A percentile compares a stretch with the other conserved stretches of the same genome.
Conservation (phyloP, 768 basidiomycete genomes). For the Cyathus striatus region DNA sequence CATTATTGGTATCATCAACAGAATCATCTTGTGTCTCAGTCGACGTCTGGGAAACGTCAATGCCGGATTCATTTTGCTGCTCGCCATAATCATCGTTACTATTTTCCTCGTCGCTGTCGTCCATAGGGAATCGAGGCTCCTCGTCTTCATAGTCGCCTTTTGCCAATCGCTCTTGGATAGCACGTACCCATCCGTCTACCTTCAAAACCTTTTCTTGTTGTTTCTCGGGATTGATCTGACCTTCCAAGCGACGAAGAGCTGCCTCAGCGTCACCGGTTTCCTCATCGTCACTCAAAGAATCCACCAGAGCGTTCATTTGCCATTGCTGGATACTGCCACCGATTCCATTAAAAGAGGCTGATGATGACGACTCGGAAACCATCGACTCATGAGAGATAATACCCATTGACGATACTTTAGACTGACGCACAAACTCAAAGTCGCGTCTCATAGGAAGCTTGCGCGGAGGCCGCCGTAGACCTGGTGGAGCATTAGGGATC, state of each 20-base stretch:
- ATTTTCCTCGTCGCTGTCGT: conserved; percentile 24
- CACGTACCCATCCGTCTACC: conserved; percentile 79
- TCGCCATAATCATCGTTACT: conserved; percentile 14
- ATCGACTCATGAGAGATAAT: conserved; percentile 60
- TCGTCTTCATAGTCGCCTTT: conserved; percentile 62
- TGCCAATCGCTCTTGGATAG: conserved; percentile 61
- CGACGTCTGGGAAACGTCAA: conserved; percentile 1
- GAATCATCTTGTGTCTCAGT: conserved; percentile 7
- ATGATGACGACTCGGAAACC: conserved; percentile 40
- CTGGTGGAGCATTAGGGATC: conserved; percentile 38
- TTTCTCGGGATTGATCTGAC: conserved; percentile 72
- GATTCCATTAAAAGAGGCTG: conserved; percentile 31
- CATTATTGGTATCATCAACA: conserved; percentile 2
- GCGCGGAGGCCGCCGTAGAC: conserved; percentile 48
- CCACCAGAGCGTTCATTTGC: conserved; percentile 78
- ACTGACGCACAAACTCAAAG: conserved; percentile 75
- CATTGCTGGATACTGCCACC: conserved; percentile 63
- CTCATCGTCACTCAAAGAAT: conserved; percentile 68
- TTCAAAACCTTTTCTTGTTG: conserved; percentile 69
- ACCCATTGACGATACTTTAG: conserved; percentile 78
- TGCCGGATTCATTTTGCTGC: background rate
- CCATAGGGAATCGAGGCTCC: conserved; percentile 48
- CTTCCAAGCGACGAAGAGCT: conserved; percentile 77
- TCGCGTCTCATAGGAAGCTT: conserved; percentile 72
- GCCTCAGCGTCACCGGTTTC: conserved; percentile 80